phyloP scores from a whole-genome alignment of 108 stramenopile genomes.

The Chaetoceros muelleri region DNA sequence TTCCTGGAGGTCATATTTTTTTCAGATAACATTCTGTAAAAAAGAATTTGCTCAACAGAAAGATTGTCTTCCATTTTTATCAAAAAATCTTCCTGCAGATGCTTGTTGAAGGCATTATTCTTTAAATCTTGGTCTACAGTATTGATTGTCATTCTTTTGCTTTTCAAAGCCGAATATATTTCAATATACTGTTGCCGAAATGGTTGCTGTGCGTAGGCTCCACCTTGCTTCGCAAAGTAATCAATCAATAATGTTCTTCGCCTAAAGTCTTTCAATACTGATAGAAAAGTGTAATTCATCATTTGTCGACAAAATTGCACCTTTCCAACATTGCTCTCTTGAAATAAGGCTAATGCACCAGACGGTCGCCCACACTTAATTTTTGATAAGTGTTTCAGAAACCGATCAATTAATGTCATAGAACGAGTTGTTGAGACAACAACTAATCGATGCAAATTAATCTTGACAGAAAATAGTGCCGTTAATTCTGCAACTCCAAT shows the following conservation, averaged over 20 bases:
- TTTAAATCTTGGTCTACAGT: too few species aligned
- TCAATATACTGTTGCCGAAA: too few species aligned
- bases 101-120: too few species aligned
- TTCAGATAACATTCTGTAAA: too few species aligned
- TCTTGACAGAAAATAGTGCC: background rate
- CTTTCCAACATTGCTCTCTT: background rate
- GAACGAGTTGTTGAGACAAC: background rate
- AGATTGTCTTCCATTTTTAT: constrained; percentile 68
- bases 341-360: background rate
- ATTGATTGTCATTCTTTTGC: too few species aligned
- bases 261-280: background rate
- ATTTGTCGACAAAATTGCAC: background rate
- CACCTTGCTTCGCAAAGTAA: background rate
- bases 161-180: too few species aligned
- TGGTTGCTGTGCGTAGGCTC: too few species aligned
- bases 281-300: background rate
- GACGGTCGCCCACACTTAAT: constrained; percentile 5
- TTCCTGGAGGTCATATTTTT: too few species aligned
- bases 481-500: background rate
- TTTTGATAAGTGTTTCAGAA: background rate
- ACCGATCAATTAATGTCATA: background rate
- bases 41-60: constrained; percentile 54
- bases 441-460: background rate
- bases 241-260: background rate
- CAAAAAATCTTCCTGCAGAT: too few species aligned